Evolutionary conservation across 2,329 filamentous ascomycete genomes (phyloP).

Genomic region (Aspergillus quadricinctus): DNA sequence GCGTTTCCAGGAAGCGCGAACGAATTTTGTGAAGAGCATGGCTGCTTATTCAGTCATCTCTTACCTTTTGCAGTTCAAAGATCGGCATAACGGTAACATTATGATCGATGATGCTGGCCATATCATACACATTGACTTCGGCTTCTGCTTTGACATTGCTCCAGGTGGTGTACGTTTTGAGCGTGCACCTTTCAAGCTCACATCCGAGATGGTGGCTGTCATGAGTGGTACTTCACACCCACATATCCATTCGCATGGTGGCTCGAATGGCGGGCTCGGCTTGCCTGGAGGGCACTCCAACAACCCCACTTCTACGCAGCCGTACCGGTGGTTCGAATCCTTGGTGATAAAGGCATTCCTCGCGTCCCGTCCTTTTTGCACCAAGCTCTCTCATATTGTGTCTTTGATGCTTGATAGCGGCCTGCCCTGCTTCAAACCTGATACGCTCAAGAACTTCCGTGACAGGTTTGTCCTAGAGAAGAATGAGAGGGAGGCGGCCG

Average conservation of each 20-base stretch:
- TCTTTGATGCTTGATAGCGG: slow-evolving; percentile 94
- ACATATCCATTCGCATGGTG: slow-evolving; percentile 22
- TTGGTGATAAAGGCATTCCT: slow-evolving; percentile 94
- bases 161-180: slow-evolving; percentile 97
- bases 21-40: slow-evolving; percentile 99
- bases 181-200: slow-evolving; percentile 96
- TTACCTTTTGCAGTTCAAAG: slow-evolving; percentile 97
- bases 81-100: slow-evolving; percentile 98
- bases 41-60: slow-evolving; percentile 97
- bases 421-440: slow-evolving; percentile 94
- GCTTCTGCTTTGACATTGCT: slow-evolving; percentile 98
- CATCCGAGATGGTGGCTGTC: slow-evolving; percentile 95
- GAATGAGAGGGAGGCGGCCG: slow-evolving; percentile 86
- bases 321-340: slow-evolving; percentile 95
- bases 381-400: slow-evolving; percentile 86
- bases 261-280: slow-evolving; percentile 19
- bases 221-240: slow-evolving; percentile 70
- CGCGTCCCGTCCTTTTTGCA: slow-evolving; percentile 76
- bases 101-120: slow-evolving; percentile 98
- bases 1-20: slow-evolving; percentile 88
- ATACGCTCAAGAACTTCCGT: slow-evolving; percentile 86
- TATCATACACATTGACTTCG: slow-evolving; percentile 97
- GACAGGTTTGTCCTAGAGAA: slow-evolving; percentile 91
- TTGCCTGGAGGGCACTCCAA: slow-evolving; percentile 31
- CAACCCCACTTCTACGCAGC: slow-evolving; percentile 65